Conservation (phyloP, 2,329 filamentous ascomycete genomes). For the Alternaria sp. region DNA sequence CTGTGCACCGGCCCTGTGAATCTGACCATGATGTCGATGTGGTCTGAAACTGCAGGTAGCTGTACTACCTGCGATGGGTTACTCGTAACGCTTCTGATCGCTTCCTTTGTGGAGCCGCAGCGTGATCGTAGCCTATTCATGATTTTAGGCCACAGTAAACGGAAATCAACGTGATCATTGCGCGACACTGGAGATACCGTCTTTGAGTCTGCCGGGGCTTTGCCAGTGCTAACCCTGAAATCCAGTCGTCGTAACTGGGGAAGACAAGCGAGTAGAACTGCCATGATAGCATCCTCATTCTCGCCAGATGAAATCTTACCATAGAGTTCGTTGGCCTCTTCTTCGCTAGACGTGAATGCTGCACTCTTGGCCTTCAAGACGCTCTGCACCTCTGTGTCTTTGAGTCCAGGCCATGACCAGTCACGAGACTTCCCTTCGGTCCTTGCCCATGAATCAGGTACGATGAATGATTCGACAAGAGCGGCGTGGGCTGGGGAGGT, state of each 20-base stretch:
- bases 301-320: background rate
- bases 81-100: background rate
- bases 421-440: background rate
- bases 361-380: background rate
- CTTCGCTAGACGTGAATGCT: background rate
- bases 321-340: background rate
- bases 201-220: no score
- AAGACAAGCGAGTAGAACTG: background rate
- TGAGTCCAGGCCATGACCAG: background rate
- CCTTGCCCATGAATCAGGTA: background rate
- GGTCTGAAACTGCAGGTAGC: background rate
- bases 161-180: background rate
- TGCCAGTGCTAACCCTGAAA: background rate
- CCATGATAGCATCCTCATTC: constrained; percentile 1
- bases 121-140: background rate
- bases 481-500: background rate
- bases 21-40: background rate
- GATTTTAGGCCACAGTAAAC: background rate
- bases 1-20: background rate
- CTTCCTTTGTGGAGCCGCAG: background rate
- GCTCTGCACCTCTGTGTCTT: background rate
- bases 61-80: background rate
- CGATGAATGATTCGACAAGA: background rate
- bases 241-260: background rate
- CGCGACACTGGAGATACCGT: background rate